phyloP scores from a whole-genome alignment of 768 basidiomycete genomes.

The Mycena sanguinolenta region DNA sequence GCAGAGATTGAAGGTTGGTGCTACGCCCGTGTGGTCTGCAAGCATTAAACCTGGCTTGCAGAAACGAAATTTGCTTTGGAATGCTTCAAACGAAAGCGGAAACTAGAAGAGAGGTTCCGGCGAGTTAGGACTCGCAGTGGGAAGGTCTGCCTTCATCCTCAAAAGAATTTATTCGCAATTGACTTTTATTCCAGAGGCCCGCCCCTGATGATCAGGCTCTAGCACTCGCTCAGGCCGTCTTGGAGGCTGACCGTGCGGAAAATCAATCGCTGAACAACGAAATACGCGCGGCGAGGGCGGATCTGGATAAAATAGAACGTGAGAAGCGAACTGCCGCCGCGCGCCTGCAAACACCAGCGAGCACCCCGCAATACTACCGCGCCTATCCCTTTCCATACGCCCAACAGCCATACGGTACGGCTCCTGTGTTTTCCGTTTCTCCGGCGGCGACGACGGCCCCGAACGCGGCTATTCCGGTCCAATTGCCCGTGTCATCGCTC shows the following conservation, averaged over 20 bases:
- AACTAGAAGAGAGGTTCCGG: slow-evolving; percentile 70
- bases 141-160: slow-evolving; percentile 54
- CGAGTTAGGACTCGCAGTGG: slow-evolving; percentile 66
- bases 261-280: slow-evolving; percentile 69
- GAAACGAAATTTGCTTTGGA: slow-evolving; percentile 80
- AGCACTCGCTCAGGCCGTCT: slow-evolving; percentile 69
- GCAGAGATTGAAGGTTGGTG: slow-evolving; percentile 66
- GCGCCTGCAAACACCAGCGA: slow-evolving; percentile 44
- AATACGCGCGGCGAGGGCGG: slow-evolving; percentile 71
- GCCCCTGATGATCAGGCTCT: slow-evolving; percentile 76
- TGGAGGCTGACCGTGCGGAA: slow-evolving; percentile 78
- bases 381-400: slow-evolving; percentile 75
- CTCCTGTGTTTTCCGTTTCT: slow-evolving; percentile 45
- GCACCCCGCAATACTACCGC: slow-evolving; percentile 65
- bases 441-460: slow-evolving; percentile 46
- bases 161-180: not conserved
- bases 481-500: slow-evolving; percentile 76
- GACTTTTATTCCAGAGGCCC: slow-evolving; percentile 59
- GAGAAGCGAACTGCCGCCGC: slow-evolving; percentile 70
- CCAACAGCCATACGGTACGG: slow-evolving; percentile 63
- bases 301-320: slow-evolving; percentile 76
- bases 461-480: slow-evolving; percentile 69
- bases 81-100: slow-evolving; percentile 70
- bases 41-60: slow-evolving; percentile 45
- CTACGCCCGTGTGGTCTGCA: slow-evolving; percentile 3